Evolutionary conservation across 1,284 basidiomycete genomes (phyloP), one percentile per base, ranked within the genome.

Genomic region (Heterobasidion occidentale): DNA sequence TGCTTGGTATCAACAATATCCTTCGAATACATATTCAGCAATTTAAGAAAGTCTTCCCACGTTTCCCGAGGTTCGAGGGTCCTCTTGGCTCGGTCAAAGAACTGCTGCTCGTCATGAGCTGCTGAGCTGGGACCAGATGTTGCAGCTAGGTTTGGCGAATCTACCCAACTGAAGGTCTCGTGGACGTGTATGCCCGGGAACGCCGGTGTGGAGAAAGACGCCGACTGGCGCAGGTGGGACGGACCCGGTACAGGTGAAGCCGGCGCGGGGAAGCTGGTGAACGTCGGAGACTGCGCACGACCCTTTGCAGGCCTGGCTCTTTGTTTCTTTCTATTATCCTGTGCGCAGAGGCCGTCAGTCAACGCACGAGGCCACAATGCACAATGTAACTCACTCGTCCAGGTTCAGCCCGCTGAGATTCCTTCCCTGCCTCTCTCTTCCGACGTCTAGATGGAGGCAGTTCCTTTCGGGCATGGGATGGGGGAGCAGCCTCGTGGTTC

Each of bases 61-160:
- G 81, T 81, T 46, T 84, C 78, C 59, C 83, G 82, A 68, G 81
- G 81, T 67, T 92, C 90, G 56, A 92, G 77, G 51, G 79, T 77
- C 64, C 85, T 86, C 72, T 88, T 89, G 69, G 94, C 90, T 53
- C 91, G 85, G 67, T 98, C 94, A 66, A 98, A 98, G 78, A 98
- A 98, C 12, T 90, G 76, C 27, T 96, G 80, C 66, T 97, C 94
- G 61, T 94, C 91, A n/a, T 86, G 81, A 2, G 86, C 79, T 2
- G 83, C 69, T 15, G 79, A 50, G 58, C 75, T 75, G 9, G 71
- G 74, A 11, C 38, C 38, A 42, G 11, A 5, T n/a, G 38, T 0
- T 8, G 38, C 12, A 11, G 6, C 38, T 42, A n/a, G 38, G 12
- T 12, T 42, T 42, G 38, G 11, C n/a, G 38, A 12, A 7, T n/a